These are phyloP conservation scores for Wickerhamiella parazyma DNA, from an alignment of 805 yeast species.

Conservation along the genomic window DNA sequence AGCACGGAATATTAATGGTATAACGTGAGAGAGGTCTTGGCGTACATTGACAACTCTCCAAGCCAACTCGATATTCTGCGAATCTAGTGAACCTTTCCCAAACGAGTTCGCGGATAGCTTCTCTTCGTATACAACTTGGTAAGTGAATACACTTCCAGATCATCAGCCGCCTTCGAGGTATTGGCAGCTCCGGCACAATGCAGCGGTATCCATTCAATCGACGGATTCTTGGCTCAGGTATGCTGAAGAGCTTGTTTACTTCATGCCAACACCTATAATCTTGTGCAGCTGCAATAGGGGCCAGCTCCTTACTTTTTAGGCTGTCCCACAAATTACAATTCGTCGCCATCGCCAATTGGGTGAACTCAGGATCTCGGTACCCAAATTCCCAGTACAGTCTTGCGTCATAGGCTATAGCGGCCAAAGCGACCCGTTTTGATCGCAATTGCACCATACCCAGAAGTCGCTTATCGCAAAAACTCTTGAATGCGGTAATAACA, in stretches of 20 bases:
- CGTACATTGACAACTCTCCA: too few species aligned
- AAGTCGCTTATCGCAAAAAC: too few species aligned
- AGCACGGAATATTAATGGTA: too few species aligned
- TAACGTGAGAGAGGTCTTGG: too few species aligned
- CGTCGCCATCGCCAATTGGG: not conserved
- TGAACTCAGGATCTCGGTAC: not conserved
- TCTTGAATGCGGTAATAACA: not conserved
- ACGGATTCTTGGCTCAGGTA: not conserved
- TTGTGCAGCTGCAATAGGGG: not conserved
- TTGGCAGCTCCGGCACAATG: too few species aligned
- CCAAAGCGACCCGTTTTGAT: not conserved
- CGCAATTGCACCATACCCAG: too few species aligned
- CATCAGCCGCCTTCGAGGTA: too few species aligned
- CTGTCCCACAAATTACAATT: not conserved
- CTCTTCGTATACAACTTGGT: too few species aligned
- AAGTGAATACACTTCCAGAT: too few species aligned
- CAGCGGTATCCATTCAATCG: not conserved
- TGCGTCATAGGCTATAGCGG: not conserved
- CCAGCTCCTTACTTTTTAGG: not conserved
- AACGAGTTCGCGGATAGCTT: too few species aligned
- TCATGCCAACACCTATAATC: not conserved
- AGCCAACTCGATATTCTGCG: too few species aligned
- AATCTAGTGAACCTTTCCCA: too few species aligned
- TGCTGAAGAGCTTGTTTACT: not conserved
- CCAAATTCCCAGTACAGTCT: not conserved